Evolutionary conservation across 345 rosid species (phyloP), one percentile per base, ranked within the genome.

Genomic region (Euphorbia tirucalli): DNA sequence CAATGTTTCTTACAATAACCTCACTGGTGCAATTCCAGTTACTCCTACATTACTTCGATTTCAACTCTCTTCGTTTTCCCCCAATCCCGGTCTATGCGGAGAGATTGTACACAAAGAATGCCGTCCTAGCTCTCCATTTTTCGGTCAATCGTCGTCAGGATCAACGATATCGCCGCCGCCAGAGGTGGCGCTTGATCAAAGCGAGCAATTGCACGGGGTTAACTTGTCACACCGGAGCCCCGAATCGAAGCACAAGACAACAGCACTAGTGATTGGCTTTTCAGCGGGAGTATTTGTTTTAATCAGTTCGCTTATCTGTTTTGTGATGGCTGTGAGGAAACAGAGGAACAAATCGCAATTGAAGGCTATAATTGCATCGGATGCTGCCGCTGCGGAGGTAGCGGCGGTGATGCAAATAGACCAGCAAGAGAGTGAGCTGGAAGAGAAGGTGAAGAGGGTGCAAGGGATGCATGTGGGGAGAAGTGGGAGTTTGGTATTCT

Each of bases 91-190:
- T 52, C 93, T 94, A 32, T 94, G 97, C 75, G 98, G 97, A 37
- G 91, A 89, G 90, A 94, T 94, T 48, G 75, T 94, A 18, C 85
- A 89, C 85, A 91, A 84, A 64, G 95, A 90, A 74, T 90, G 97
- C 80, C 79, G 39, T 48, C 90, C 87, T 0, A 66, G 84, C 41
- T 73, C 96, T 2, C 89, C 87, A 3, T 94, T 94, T 77, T 94
- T 94, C 66, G 79, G 74, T 16, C 83, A 85, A 3, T 71, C 91
- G 0, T 27, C 83, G 35, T 68, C 82, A 7, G 75, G 6, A 0
- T 39, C 59, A 8, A 56, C 60, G 50, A 63, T 87, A 24, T 80
- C 95, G 0, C 87, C 92, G 0, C 87, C 97, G 22, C 89, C 87
- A 24, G 65, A 75, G 1, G 72, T 56, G 41, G 68, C 37, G 21